These are phyloP conservation scores for Cardiospermum halicacabum DNA, from an alignment of 345 rosid species.

Conservation along the genomic window DNA sequence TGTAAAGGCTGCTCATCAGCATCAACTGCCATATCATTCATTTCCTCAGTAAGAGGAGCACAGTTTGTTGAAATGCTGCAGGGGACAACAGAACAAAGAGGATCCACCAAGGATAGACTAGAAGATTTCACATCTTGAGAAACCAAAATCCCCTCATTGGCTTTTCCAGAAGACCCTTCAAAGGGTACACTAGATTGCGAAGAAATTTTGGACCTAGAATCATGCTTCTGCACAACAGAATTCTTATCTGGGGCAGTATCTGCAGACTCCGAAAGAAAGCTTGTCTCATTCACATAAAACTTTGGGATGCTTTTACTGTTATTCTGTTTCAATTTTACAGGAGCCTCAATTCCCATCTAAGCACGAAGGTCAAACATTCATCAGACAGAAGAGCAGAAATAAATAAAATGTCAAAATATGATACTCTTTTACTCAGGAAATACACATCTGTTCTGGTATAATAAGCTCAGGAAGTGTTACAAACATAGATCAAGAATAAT, in stretches of 20 bases:
- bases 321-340: conserved; percentile 19
- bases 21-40: conserved; percentile 22
- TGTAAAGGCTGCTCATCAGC: conserved; percentile 22
- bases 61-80: conserved; percentile 47
- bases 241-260: conserved; percentile 47
- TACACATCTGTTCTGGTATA: too few species aligned
- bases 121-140: conserved; percentile 45
- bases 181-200: conserved; percentile 37
- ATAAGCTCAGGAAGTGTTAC: too few species aligned
- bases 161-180: conserved; percentile 26
- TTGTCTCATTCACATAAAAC: conserved; percentile 42
- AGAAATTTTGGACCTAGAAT: conserved; percentile 20
- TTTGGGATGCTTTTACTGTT: conserved; percentile 18
- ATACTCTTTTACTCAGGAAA: too few species aligned
- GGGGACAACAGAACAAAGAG: conserved; percentile 72
- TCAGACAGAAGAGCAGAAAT: conserved; percentile 10
- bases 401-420: background rate
- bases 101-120: conserved; percentile 38
- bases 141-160: conserved; percentile 23
- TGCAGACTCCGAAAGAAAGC: conserved; percentile 63
- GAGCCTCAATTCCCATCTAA: conserved; percentile 33
- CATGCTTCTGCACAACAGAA: conserved; percentile 34
- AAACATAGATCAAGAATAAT: background rate
- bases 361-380: conserved; percentile 6
- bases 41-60: conserved; percentile 18